Conservation (phyloP, 169 alveolate species). For the Ichthyophthirius multifiliis region DNA sequence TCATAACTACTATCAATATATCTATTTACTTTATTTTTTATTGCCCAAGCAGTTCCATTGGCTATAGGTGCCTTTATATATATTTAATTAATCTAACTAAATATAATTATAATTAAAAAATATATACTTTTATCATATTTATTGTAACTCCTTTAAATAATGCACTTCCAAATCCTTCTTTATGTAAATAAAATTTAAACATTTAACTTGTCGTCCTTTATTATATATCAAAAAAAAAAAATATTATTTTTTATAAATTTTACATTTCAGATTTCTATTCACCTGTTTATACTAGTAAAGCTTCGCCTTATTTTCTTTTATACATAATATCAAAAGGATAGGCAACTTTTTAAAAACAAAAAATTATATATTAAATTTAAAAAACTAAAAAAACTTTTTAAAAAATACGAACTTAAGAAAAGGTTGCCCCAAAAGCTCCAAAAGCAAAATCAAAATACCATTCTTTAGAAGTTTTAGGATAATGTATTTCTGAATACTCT, state of each 20-base stretch:
- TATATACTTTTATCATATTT: constrained; percentile 17
- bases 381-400: not conserved
- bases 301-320: constrained; percentile 24
- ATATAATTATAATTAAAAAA: not conserved
- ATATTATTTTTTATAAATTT: not conserved
- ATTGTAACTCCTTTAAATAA: constrained; percentile 34
- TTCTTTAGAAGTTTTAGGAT: not conserved
- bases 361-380: not conserved
- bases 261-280: constrained; percentile 2
- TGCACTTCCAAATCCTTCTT: constrained; percentile 22
- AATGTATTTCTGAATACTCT: not conserved
- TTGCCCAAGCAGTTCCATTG: constrained; percentile 37
- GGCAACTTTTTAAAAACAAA: not conserved
- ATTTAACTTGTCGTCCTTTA: constrained; percentile 8
- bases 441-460: constrained; percentile 7
- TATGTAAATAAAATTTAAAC: not conserved
- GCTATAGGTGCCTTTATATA: constrained; percentile 18
- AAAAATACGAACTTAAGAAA: constrained; percentile 6
- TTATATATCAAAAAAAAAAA: not conserved
- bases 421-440: constrained; percentile 28
- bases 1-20: constrained; percentile 27
- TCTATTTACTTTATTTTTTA: constrained; percentile 27
- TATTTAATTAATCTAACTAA: not conserved
- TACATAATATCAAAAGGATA: constrained; percentile 36
- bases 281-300: not conserved